Conservation (phyloP, 495 filamentous ascomycete species). For the Aspergillus indologenus region DNA sequence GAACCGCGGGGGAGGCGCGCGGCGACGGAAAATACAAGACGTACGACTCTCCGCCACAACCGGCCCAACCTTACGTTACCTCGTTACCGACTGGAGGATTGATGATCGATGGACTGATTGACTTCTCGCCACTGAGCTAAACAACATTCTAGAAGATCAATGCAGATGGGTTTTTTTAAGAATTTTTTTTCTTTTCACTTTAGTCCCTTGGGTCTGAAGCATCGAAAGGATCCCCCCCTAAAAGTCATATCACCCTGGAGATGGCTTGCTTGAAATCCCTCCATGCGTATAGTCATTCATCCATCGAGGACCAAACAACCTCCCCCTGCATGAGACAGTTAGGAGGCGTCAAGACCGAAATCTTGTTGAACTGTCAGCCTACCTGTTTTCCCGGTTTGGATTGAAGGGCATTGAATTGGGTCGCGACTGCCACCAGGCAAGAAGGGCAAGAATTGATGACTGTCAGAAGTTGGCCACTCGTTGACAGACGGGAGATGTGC, state of each 20-base stretch:
- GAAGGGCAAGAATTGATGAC: background rate
- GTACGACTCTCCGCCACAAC: background rate
- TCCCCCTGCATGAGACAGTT: background rate
- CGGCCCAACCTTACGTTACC: too few relatives aligned
- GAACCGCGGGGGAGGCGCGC: background rate
- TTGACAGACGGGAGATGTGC: background rate
- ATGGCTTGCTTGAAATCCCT: too few relatives aligned
- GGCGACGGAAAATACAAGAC: background rate
- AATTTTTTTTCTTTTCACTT: too few relatives aligned
- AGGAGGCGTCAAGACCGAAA: slow-evolving; percentile 4
- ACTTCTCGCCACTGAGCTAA: background rate
- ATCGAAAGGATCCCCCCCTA: too few relatives aligned
- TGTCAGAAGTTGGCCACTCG: background rate
- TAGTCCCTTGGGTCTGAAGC: too few relatives aligned
- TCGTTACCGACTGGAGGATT: too few relatives aligned
- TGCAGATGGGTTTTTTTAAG: too few relatives aligned
- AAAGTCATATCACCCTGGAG: too few relatives aligned
- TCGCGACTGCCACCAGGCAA: background rate
- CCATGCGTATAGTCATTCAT: too few relatives aligned
- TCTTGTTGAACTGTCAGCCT: slow-evolving; percentile 4
- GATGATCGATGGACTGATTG: background rate
- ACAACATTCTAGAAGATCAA: too few relatives aligned
- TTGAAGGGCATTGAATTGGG: background rate
- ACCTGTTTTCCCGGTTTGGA: background rate
- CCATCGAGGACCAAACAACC: too few relatives aligned